Conservation (phyloP, 2,329 filamentous ascomycete species). For the Stenocarpella maydis region DNA sequence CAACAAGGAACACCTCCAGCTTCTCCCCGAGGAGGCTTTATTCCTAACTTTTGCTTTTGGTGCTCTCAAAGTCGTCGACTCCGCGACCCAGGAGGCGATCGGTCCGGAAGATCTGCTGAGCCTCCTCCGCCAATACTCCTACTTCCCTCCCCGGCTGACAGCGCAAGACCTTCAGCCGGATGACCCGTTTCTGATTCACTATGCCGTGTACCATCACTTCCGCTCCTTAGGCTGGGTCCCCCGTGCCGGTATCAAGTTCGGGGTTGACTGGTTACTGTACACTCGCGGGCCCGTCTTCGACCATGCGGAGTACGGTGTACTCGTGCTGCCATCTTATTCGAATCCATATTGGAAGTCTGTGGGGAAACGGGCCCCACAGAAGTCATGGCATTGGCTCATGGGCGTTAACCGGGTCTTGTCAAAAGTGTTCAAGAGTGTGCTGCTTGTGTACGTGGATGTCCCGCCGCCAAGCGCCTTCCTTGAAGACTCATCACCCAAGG, state of each 20-base stretch:
- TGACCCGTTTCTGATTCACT: conserved; percentile 85
- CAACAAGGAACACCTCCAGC: conserved; percentile 84
- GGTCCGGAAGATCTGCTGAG: conserved; percentile 66
- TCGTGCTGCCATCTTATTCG: conserved; percentile 84
- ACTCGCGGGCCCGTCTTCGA: conserved; percentile 91
- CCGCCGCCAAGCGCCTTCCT: conserved; percentile 69
- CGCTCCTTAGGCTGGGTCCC: conserved; percentile 95
- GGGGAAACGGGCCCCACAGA: conserved; percentile 57
- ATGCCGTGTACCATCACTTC: conserved; percentile 94
- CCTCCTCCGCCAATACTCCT: conserved; percentile 74
- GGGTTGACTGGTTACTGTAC: conserved; percentile 94
- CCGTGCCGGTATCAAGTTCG: conserved; percentile 91
- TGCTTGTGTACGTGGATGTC: conserved; percentile 91
- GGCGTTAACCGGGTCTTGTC: conserved; percentile 88
- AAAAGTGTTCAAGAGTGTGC: conserved; percentile 88
- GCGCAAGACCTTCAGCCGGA: conserved; percentile 68
- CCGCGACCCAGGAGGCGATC: conserved; percentile 54
- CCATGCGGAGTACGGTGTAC: conserved; percentile 90
- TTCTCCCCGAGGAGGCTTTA: conserved; percentile 90
- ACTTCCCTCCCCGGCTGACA: conserved; percentile 66
- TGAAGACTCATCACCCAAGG: conserved; percentile 49
- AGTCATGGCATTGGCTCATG: conserved; percentile 85
- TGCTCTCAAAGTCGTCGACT: conserved; percentile 69
- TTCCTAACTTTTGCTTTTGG: conserved; percentile 87
- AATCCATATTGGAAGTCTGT: conserved; percentile 74